phyloP scores from a whole-genome alignment of 441 rosid species.

The Gossypium trilobum region DNA sequence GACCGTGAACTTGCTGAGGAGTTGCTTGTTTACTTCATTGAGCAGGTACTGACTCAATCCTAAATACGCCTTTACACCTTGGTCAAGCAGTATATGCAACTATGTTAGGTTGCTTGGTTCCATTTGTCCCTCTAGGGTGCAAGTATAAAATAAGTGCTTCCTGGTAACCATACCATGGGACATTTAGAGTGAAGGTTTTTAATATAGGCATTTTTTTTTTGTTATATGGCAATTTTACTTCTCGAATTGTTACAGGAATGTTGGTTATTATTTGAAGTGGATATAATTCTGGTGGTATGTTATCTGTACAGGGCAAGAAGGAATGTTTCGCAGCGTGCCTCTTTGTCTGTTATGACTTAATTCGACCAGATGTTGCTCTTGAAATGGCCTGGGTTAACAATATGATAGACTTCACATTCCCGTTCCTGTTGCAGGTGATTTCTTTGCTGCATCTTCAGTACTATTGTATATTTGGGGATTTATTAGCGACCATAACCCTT shows the following conservation, averaged over 20 bases:
- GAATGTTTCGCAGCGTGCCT: slow-evolving; percentile 97
- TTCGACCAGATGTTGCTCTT: slow-evolving; percentile 79
- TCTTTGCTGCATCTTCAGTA: background rate
- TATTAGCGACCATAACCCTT: background rate
- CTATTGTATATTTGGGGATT: background rate
- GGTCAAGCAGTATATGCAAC: background rate
- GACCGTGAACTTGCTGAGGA: slow-evolving; percentile 97
- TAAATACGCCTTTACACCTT: background rate
- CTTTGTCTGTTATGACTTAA: slow-evolving; percentile 85
- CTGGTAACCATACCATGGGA: background rate
- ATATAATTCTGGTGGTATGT: background rate
- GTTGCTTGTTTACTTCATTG: slow-evolving; percentile 93
- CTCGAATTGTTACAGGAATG: background rate
- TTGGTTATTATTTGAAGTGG: slow-evolving; percentile 7
- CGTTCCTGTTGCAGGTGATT: slow-evolving; percentile 78
- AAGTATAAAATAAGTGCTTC: no score
- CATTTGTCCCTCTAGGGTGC: background rate
- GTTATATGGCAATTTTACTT: background rate
- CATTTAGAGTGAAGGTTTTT: background rate
- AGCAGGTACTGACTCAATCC: slow-evolving; percentile 43
- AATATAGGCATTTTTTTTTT: background rate
- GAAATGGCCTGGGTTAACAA: slow-evolving; percentile 93
- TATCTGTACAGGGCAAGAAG: slow-evolving; percentile 66
- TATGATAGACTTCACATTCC: slow-evolving; percentile 93
- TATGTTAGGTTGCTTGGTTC: background rate